Evolutionary conservation across 2,329 filamentous ascomycete genomes (phyloP), one percentile per base, ranked within the genome.

Genomic region (Harringtonia aguacate): DNA sequence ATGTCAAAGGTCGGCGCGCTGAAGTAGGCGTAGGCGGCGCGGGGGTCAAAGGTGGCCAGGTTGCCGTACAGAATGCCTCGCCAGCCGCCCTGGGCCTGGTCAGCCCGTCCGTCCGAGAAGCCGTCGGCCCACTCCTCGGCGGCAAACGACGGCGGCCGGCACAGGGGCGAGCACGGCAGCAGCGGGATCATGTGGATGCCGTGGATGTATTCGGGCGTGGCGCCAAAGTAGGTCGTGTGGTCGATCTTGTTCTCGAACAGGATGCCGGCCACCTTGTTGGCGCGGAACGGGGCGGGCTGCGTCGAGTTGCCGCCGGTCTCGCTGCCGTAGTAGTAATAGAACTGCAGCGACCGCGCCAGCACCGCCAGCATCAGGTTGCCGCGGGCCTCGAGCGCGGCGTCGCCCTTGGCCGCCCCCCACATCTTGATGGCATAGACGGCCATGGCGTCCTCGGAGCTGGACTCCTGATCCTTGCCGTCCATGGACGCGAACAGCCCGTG

Each of bases 221-320:
- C 61, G 37, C 86, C 86, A 56, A 95, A 95, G 64, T 87, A 95
- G 1, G 90, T 95, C 4, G 84, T 83, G 62, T 95, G 87, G 60
- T 97, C 86, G 43, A 88, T 75, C 65, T 97, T 97, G 68, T 95
- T 95, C 64, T 97, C 90, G 56, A 95, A 97, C 9, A 94, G 59
- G 50, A 81, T 81, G 7, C 77, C 77, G 3, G 72, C 70, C 31
- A 73, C 77, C 62, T 84, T 88, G 69, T 97, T 97, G 35, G 69
- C 75, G 50, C 86, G 79, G 58, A 94, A 95, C n/a, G 81, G 67
- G 1, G 70, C 53, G 0, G 90, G 90, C 54, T 95, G 77, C 34
- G 34, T 27, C 41, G 63, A 69, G 61, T 95, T 95, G 61, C 74
- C 67, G 33, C 63, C 69, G 7, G 73, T 70, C 24, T 35, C 30